Base-by-base conservation (phyloP, 2,329 filamentous ascomycete species). In the Aureobasidium sp. region DNA sequence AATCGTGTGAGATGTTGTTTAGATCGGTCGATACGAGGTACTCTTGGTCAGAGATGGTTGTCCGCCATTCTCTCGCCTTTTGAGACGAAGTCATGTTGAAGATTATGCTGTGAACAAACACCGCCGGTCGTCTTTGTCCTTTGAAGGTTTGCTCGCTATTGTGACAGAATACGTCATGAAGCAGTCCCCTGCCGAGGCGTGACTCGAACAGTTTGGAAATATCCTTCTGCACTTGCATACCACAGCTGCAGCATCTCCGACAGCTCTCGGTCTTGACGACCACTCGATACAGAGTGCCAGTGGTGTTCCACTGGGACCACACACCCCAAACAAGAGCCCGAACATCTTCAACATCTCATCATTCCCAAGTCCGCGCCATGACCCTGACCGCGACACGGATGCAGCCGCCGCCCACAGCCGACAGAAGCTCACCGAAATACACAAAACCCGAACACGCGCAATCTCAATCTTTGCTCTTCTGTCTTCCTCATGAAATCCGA, bases 11-110 rank as follows among this genome's bases (percentile, higher is more conserved):
- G 8, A 69, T 60, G 3, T 63, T 49, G 13, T 51, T 33, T 4
- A 40, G 38, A 11, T 54, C 45, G 17, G 66, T 69, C 19, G 64
- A 67, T 27, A 69, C 64, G 7, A 65, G 45, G 54, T 43, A 61
- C 3, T 57, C 53, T 11, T 46, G 53, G 8, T 27, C 53, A 19
- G 53, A 42, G 4, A 55, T 43, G 38, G 17, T 43, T 10, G 11
- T 55, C n/a, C 51, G 23, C 51, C 51, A 55, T 43, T 55, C 51
- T 29, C 38, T 37, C 10, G 51, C 4, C 37, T 55, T 55, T 6
- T 55, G 37, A 17, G 15, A 23, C 2, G 51, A 33, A 4, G 51
- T 10, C 51, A 55, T 55, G n/a, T 15, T 23, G 27, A 33, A 43
- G 7, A n/a, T 13, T 6, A 17, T 17, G 37, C 17, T 3, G 15